A percentile compares a stretch with the other conserved stretches of the same genome.
Evolutionary conservation across 345 rosid genomes (phyloP).

Genomic region (rapeseed (Brassica napus)): Da-Ae NC_063444.1:40520501-40521000

Average conservation of each 20-base stretch:
- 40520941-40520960: slow-evolving; percentile 70
- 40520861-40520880: slow-evolving; percentile 47
- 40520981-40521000: slow-evolving; percentile 83
- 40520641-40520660: slow-evolving; percentile 59
- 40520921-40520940: slow-evolving; percentile 63
- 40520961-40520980: slow-evolving; percentile 77
- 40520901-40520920: slow-evolving; percentile 70
- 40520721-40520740: slow-evolving; percentile 46
- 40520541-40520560: slow-evolving; percentile 65
- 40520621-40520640: slow-evolving; percentile 51
- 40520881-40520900: slow-evolving; percentile 59
- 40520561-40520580: slow-evolving; percentile 63
- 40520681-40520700: slow-evolving; percentile 15
- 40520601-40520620: slow-evolving; percentile 45
- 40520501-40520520: slow-evolving; percentile 52
- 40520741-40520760: slow-evolving; percentile 75
- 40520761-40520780: slow-evolving; percentile 84
- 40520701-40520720: neutral
- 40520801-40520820: slow-evolving; percentile 56
- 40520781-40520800: slow-evolving; percentile 66
- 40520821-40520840: slow-evolving; percentile 55
- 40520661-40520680: neutral
- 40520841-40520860: slow-evolving; percentile 49
- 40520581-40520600: slow-evolving; percentile 48
- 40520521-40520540: slow-evolving; percentile 77